phyloP scores from a whole-genome alignment of 1,284 basidiomycete genomes.

The Cryptococcus hybrid region DNA sequence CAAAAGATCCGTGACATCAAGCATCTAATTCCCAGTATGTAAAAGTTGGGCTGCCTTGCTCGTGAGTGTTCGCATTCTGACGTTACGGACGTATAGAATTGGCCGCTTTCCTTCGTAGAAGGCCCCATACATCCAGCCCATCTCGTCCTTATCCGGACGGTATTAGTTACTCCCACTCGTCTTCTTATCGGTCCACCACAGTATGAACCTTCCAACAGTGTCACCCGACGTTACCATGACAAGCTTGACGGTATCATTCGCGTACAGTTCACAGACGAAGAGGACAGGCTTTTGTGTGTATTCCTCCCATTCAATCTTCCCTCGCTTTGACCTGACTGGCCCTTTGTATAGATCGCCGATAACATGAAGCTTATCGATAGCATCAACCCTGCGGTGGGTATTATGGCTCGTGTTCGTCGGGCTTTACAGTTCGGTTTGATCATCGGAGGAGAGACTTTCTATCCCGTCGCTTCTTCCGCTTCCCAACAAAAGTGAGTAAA shows the following conservation, averaged over 20 bases:
- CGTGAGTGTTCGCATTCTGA: background rate
- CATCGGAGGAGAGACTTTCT: conserved; percentile 37
- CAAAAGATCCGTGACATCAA: conserved; percentile 36
- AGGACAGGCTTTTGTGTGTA: conserved; percentile 41
- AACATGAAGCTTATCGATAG: conserved; percentile 35
- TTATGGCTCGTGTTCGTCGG: conserved; percentile 46
- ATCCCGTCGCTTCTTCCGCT: conserved; percentile 39
- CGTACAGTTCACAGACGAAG: conserved; percentile 48
- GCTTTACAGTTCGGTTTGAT: conserved; percentile 42
- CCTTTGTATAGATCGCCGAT: conserved; percentile 30
- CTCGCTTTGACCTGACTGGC: background rate
- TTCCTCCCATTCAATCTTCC: background rate
- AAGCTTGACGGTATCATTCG: conserved; percentile 44
- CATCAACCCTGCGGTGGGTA: conserved; percentile 27
- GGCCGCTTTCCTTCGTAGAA: conserved; percentile 21
- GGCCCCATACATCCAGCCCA: conserved; percentile 19
- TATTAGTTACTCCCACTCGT: conserved; percentile 47
- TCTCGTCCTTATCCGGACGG: conserved; percentile 40
- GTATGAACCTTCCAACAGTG: conserved; percentile 47
- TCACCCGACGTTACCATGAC: conserved; percentile 39
- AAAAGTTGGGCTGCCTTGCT: too few species aligned
- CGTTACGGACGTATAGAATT: conserved; percentile 9
- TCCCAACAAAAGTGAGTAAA: conserved; percentile 43
- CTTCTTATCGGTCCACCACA: conserved; percentile 45
- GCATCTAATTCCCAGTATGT: conserved; percentile 25